Percentiles rank a stretch among this genome's conserved stretches.
Conservation (phyloP, 2,329 filamentous ascomycete genomes). For the Penicillium griseofulvum region DNA sequence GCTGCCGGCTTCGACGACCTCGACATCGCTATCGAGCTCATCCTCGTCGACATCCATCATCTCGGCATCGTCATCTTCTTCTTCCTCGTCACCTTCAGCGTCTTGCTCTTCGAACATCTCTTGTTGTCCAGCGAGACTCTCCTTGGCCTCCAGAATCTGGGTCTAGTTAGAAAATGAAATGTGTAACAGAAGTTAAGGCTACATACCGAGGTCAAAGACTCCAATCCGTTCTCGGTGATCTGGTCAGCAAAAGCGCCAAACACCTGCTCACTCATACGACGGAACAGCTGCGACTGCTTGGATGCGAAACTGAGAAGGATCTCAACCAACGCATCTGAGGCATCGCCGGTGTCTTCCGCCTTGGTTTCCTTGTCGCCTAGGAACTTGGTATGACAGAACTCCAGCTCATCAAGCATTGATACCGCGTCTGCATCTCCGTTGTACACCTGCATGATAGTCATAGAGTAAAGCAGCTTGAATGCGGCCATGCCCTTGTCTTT, state of each 20-base stretch:
- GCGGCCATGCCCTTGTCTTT: constrained; percentile 56
- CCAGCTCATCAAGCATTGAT: constrained; percentile 76
- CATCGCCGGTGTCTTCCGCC: constrained; percentile 48
- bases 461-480: constrained; percentile 75
- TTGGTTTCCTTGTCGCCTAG: constrained; percentile 52
- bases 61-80: constrained; percentile 43
- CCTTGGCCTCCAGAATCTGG: constrained; percentile 72
- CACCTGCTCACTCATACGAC: constrained; percentile 82
- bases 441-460: constrained; percentile 85
- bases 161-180: constrained; percentile 43
- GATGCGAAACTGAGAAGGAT: constrained; percentile 87
- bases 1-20: constrained; percentile 38
- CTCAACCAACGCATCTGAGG: constrained; percentile 75
- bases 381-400: constrained; percentile 68
- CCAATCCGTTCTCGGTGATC: constrained; percentile 70
- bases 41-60: constrained; percentile 49
- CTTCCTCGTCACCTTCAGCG: constrained; percentile 40
- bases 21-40: constrained; percentile 36
- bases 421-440: constrained; percentile 85
- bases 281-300: constrained; percentile 77
- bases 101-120: constrained; percentile 76
- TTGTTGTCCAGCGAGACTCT: constrained; percentile 78
- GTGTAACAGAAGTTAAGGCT: not conserved
- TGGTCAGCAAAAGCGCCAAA: constrained; percentile 78
- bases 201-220: constrained; percentile 54